Evolutionary conservation across 2,329 filamentous ascomycete species (phyloP).

Genomic region (Fusarium ramigenum): DNA sequence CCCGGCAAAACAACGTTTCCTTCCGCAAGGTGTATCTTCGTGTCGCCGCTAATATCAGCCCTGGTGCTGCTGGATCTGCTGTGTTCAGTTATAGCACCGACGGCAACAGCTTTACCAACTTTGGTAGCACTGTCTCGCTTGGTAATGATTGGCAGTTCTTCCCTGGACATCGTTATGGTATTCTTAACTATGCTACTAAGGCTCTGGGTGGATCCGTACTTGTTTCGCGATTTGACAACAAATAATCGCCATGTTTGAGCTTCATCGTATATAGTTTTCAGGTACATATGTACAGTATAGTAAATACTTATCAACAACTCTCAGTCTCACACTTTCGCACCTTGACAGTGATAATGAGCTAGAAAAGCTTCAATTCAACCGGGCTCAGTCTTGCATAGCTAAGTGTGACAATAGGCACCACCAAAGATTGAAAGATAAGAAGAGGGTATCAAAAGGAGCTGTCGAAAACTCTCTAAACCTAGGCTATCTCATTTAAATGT

Average conservation of each 20-base stretch:
- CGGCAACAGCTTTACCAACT: background rate
- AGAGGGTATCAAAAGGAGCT: background rate
- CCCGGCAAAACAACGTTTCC: background rate
- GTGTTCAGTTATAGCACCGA: constrained; percentile 7
- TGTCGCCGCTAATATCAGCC: background rate
- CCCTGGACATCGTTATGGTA: constrained; percentile 3
- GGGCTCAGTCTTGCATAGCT: background rate
- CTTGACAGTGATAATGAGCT: background rate
- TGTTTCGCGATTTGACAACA: constrained; percentile 5
- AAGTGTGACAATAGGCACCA: too few species aligned
- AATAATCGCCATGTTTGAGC: background rate
- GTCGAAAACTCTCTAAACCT: rapidly evolving
- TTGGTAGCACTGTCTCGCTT: background rate
- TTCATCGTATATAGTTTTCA: background rate
- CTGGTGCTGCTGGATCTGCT: constrained; percentile 3
- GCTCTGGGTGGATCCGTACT: background rate
- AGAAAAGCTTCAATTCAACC: background rate
- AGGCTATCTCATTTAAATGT: background rate
- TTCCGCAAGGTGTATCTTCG: constrained; percentile 13
- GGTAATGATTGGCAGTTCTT: constrained; percentile 17
- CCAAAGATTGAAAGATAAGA: too few species aligned
- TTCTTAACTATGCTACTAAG: background rate
- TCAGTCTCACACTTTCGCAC: background rate
- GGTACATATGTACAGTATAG: background rate
- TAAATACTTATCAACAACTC: rapidly evolving